A percentile compares a stretch with the other conserved stretches of the same genome.
Evolutionary conservation across 2,329 filamentous ascomycete species (phyloP).

Genomic region (Beauveria sp.): DNA sequence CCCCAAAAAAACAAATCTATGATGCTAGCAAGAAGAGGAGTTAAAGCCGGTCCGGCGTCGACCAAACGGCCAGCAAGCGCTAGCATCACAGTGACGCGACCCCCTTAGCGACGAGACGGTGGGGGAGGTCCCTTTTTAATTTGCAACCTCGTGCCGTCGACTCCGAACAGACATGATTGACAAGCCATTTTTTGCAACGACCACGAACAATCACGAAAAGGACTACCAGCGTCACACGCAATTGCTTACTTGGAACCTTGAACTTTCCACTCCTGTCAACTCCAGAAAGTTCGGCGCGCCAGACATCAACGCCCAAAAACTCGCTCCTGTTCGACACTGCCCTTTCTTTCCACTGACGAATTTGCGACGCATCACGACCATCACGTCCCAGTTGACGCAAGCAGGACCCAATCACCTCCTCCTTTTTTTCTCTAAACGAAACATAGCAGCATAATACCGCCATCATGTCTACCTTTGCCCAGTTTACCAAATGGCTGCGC

Average conservation of each 20-base stretch:
- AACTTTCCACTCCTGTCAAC: background rate
- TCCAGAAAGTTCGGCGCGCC: background rate
- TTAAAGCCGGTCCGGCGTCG: background rate
- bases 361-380: background rate
- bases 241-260: background rate
- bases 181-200: background rate
- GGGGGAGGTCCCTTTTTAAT: background rate
- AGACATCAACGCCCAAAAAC: background rate
- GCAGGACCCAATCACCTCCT: background rate
- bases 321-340: background rate
- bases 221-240: background rate
- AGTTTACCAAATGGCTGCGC: conserved; percentile 75
- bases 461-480: conserved; percentile 32
- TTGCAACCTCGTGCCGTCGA: background rate
- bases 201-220: background rate
- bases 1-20: no score
- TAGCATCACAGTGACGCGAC: background rate
- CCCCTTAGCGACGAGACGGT: background rate
- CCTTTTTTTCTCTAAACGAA: no score
- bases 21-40: background rate
- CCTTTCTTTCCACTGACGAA: background rate
- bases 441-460: background rate
- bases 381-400: background rate
- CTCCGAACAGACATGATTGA: background rate
- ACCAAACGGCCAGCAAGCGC: background rate